These are phyloP conservation scores for Umbelopsis vinacea DNA, from an alignment of 192 early-diverging fungal genomes.

Conservation along the genomic window DNA sequence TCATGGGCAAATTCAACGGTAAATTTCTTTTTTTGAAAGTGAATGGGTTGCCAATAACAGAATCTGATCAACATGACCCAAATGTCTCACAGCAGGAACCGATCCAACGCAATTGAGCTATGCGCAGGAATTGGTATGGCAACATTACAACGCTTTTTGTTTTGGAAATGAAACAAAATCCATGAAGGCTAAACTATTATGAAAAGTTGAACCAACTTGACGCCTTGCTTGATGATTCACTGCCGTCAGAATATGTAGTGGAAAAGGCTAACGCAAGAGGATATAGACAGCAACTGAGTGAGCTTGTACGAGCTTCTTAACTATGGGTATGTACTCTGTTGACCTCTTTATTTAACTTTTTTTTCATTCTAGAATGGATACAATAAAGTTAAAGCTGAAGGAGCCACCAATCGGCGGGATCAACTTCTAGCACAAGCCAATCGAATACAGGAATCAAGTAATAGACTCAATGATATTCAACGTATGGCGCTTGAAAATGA, in stretches of 20 bases:
- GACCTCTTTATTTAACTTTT: neutral
- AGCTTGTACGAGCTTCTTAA: neutral
- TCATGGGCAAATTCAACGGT: neutral
- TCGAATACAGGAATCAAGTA: neutral
- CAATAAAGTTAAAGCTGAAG: neutral
- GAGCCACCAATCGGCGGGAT: neutral
- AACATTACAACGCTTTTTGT: neutral
- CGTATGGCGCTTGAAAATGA: conserved; percentile 4
- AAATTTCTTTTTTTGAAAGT: neutral
- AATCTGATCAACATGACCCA: neutral
- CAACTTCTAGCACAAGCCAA: neutral
- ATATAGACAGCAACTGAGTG: neutral
- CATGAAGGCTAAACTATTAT: neutral
- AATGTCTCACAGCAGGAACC: neutral
- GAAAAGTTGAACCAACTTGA: neutral
- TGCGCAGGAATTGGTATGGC: conserved; percentile 11
- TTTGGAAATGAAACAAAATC: conserved; percentile 3
- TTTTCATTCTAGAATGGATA: no score
- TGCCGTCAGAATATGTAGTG: neutral
- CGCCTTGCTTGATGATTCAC: neutral
- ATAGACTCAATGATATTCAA: neutral
- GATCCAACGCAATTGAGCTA: neutral
- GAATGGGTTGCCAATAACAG: no score
- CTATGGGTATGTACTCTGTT: neutral
- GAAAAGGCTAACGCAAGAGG: neutral